Evolutionary conservation across 768 basidiomycete species (phyloP), one percentile per base, ranked within the genome.

Genomic region (Termitomyces heimii): DNA sequence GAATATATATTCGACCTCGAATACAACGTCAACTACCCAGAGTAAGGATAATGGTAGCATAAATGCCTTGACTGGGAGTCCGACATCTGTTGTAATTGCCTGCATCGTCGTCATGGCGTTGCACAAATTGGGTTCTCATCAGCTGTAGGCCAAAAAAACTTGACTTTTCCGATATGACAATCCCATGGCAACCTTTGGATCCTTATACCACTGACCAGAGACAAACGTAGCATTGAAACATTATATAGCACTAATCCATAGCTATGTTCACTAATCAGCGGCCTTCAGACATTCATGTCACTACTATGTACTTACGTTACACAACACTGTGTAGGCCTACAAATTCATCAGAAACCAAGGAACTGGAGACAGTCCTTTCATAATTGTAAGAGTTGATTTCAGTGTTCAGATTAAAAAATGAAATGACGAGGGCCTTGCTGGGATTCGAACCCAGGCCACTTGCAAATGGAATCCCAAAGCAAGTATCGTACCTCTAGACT

Each of bases 381-480:
- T n/a, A n/a, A n/a, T n/a, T n/a, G n/a, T n/a, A n/a, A n/a, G n/a
- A n/a, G n/a, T n/a, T n/a, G n/a, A n/a, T n/a, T n/a, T n/a, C n/a
- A n/a, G n/a, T n/a, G n/a, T n/a, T n/a, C n/a, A n/a, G n/a, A n/a
- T n/a, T n/a, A n/a, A n/a, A 40, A 9, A 4, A 5, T 1, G 2
- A 4, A 42, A 0, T 18, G 37, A 1, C 3, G 5, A 22, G 73
- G 75, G 75, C 71, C 74, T 71, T 75, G 73, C 75, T 66, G 74
- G 76, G 76, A 75, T 73, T 77, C 74, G 75, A 77, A 77, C 76
- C 77, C 73, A 68, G 75, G 77, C 73, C 77, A 72, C 75, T 75
- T 76, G 77, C 77, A 77, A 29, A 48, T 61, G 54, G 48, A 49
- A 14, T 57, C 74, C 75, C 77, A 77, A 78, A 78, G 77, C 77